A percentile compares a stretch with the other conserved stretches of the same genome.
phyloP scores from a whole-genome alignment of 768 basidiomycete species.

The Boletus rubescentipes region DNA sequence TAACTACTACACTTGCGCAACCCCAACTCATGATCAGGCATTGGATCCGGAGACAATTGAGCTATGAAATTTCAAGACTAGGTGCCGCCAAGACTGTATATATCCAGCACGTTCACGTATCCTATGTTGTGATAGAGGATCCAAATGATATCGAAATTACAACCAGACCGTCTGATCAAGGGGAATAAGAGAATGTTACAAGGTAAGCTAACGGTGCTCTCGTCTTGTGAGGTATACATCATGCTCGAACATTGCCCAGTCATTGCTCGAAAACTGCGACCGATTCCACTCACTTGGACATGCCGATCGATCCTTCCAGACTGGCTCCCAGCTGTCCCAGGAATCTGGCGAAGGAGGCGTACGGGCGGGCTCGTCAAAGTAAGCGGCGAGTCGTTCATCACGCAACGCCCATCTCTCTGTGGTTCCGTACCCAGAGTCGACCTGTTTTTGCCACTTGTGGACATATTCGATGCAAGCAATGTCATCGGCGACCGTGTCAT shows the following conservation, averaged over 20 bases:
- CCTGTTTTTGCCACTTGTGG: neutral
- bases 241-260: no score
- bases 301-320: neutral
- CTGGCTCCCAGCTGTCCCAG: neutral
- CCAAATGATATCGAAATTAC: no score
- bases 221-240: no score
- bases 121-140: no score
- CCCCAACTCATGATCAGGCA: conserved; percentile 1
- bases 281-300: no score
- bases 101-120: no score
- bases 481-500: neutral
- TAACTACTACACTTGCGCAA: neutral
- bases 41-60: neutral
- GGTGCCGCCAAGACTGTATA: no score
- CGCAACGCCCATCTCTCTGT: neutral
- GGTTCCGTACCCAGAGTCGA: neutral
- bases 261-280: no score
- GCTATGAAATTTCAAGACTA: no score
- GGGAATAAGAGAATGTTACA: no score
- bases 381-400: neutral
- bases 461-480: neutral
- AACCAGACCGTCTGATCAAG: no score
- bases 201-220: no score
- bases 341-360: neutral
- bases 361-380: neutral